A percentile compares a stretch with the other conserved stretches of the same genome.
Conservation (phyloP, 495 filamentous ascomycete species). For the Collariella sp. region DNA sequence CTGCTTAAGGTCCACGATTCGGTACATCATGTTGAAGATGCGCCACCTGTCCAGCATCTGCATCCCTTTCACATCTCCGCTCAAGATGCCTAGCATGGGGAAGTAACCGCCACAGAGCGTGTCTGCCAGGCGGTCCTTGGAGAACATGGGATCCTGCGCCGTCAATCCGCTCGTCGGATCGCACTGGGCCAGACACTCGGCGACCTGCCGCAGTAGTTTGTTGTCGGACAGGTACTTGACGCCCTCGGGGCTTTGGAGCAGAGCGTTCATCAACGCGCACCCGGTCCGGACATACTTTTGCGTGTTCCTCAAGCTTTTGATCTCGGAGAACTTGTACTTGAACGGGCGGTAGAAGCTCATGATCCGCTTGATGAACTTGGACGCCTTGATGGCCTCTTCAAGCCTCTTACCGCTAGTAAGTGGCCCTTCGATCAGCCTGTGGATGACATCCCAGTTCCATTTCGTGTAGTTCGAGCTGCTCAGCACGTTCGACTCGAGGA, state of each 20-base stretch:
- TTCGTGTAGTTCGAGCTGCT: constrained; percentile 79
- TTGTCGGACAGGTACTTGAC: constrained; percentile 78
- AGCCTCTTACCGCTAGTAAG: constrained; percentile 84
- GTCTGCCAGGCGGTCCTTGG: constrained; percentile 67
- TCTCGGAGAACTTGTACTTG: constrained; percentile 86
- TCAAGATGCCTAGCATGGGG: constrained; percentile 78
- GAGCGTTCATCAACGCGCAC: constrained; percentile 74
- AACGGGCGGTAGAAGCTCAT: constrained; percentile 94
- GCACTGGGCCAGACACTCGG: constrained; percentile 88
- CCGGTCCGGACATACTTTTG: constrained; percentile 90
- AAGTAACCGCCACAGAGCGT: constrained; percentile 90
- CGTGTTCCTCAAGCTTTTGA: constrained; percentile 78
- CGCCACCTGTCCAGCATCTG: constrained; percentile 92
- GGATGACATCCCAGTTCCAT: constrained; percentile 94
- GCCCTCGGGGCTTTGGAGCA: constrained; percentile 78
- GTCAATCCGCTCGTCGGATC: constrained; percentile 86
- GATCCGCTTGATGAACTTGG: constrained; percentile 90
- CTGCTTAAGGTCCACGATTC: constrained; percentile 83
- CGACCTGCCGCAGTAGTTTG: constrained; percentile 86
- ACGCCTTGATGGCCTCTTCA: constrained; percentile 88
- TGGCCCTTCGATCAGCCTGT: constrained; percentile 86
- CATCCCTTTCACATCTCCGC: constrained; percentile 69
- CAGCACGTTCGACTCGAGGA: constrained; percentile 81
- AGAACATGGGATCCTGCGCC: constrained; percentile 80
- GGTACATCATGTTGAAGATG: constrained; percentile 98